Percentiles rank a stretch among this genome's conserved stretches.
phyloP scores from a whole-genome alignment of 2,329 filamentous ascomycete species.

The Penicillium expansum region DNA sequence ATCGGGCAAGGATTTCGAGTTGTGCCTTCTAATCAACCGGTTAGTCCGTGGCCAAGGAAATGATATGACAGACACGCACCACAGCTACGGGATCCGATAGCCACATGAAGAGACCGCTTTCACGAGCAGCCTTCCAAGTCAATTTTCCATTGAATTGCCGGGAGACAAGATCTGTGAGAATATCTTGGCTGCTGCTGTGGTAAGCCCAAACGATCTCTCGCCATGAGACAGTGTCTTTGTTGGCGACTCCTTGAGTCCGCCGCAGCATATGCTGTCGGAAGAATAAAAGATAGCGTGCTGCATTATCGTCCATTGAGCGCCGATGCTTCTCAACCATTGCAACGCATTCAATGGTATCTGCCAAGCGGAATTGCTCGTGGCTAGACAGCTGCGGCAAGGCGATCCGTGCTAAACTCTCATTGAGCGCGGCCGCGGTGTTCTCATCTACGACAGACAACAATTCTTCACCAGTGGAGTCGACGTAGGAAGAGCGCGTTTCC shows the following conservation, averaged over 20 bases:
- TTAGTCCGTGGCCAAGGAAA: not conserved
- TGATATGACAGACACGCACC: constrained; percentile 51
- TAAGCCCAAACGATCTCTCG: constrained; percentile 49
- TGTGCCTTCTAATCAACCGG: constrained; percentile 59
- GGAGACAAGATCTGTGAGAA: constrained; percentile 78
- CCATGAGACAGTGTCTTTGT: constrained; percentile 61
- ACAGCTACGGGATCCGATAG: constrained; percentile 72
- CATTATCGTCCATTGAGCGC: constrained; percentile 86
- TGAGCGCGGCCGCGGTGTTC: constrained; percentile 65
- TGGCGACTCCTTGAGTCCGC: constrained; percentile 59
- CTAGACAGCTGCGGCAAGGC: constrained; percentile 77
- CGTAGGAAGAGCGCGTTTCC: constrained; percentile 52
- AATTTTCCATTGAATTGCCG: constrained; percentile 75
- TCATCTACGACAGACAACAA: constrained; percentile 65
- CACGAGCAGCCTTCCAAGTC: constrained; percentile 79
- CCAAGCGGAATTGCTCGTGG: constrained; percentile 80
- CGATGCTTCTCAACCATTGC: constrained; percentile 82
- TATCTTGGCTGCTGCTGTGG: constrained; percentile 68
- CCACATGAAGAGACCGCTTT: constrained; percentile 95
- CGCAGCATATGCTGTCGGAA: constrained; percentile 77
- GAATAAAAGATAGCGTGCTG: constrained; percentile 80
- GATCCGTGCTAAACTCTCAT: constrained; percentile 71
- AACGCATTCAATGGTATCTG: constrained; percentile 80
- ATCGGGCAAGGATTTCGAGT: constrained; percentile 86
- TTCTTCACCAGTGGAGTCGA: constrained; percentile 53